Evolutionary conservation across 192 early-diverging fungal species (phyloP).

Genomic region (Rhizophagus clarus): DNA sequence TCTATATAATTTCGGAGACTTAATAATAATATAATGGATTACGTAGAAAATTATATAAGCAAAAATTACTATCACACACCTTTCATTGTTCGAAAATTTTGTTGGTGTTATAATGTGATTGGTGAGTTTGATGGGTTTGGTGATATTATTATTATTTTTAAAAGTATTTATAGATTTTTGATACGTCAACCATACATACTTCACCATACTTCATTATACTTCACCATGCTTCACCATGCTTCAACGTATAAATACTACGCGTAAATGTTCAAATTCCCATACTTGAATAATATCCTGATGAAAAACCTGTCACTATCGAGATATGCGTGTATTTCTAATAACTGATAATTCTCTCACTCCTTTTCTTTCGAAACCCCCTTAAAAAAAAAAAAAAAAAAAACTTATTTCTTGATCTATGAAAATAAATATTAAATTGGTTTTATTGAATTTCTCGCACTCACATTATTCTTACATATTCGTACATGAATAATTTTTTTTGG

Average conservation of each 20-base stretch:
- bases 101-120: background rate
- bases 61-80: background rate
- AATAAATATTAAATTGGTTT: background rate
- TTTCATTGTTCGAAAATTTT: background rate
- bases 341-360: background rate
- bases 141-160: too few species aligned
- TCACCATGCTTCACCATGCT: too few species aligned
- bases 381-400: background rate
- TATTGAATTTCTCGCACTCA: background rate
- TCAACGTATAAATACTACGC: too few species aligned
- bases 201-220: too few species aligned
- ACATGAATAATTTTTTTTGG: background rate
- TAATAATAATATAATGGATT: too few species aligned
- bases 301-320: background rate
- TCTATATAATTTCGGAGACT: too few species aligned
- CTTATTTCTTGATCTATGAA: background rate
- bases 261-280: too few species aligned
- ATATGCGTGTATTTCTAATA: background rate
- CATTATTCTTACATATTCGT: background rate
- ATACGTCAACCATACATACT: too few species aligned
- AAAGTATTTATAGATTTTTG: too few species aligned
- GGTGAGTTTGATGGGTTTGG: too few species aligned
- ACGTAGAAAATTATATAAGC: background rate
- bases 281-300: background rate
- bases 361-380: background rate